Percentiles rank a stretch among this genome's conserved stretches.
These are phyloP conservation scores for Globisporangium nodosum DNA, from an alignment of 352 stramenopile genomes.

Conservation along the genomic window DNA sequence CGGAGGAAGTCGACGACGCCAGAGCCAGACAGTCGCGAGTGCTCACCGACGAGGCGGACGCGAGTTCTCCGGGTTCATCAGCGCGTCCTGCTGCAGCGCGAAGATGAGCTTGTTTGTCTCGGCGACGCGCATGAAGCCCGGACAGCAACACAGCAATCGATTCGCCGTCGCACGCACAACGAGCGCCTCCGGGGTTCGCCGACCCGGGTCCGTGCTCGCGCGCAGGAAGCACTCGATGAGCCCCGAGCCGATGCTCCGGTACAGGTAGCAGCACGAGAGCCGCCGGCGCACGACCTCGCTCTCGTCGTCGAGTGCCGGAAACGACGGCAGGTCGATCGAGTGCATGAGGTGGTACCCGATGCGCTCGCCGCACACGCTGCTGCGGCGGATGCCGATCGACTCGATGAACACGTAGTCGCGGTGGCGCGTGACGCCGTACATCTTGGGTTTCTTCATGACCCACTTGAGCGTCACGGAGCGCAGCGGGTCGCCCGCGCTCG, in stretches of 20 bases:
- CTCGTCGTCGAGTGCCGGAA: slow-evolving; percentile 10
- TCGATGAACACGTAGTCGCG: slow-evolving; percentile 21
- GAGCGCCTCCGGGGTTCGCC: slow-evolving; percentile 4
- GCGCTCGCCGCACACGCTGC: slow-evolving; percentile 11
- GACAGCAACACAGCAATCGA: slow-evolving; percentile 13
- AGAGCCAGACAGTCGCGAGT: neutral
- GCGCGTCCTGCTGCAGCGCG: slow-evolving; percentile 11
- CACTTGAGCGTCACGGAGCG: slow-evolving; percentile 19
- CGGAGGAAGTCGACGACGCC: neutral
- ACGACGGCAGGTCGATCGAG: slow-evolving; percentile 23
- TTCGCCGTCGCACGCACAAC: slow-evolving; percentile 12
- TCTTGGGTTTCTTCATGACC: slow-evolving; percentile 16
- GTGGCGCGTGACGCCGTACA: slow-evolving; percentile 15
- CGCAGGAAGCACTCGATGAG: slow-evolving; percentile 18
- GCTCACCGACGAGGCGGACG: neutral
- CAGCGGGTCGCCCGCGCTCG: slow-evolving; percentile 14
- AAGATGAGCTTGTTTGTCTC: slow-evolving; percentile 21
- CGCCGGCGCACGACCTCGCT: slow-evolving; percentile 10
- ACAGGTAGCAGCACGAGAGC: slow-evolving; percentile 16
- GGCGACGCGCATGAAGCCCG: slow-evolving; percentile 15
- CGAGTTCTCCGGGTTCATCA: neutral
- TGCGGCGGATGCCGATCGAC: slow-evolving; percentile 17
- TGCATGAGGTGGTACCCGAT: slow-evolving; percentile 31
- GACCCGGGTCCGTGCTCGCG: slow-evolving; percentile 8
- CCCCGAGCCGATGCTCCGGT: slow-evolving; percentile 13